Base-by-base conservation (phyloP, 495 filamentous ascomycete genomes). In the Annulohypoxylon stygium region DNA sequence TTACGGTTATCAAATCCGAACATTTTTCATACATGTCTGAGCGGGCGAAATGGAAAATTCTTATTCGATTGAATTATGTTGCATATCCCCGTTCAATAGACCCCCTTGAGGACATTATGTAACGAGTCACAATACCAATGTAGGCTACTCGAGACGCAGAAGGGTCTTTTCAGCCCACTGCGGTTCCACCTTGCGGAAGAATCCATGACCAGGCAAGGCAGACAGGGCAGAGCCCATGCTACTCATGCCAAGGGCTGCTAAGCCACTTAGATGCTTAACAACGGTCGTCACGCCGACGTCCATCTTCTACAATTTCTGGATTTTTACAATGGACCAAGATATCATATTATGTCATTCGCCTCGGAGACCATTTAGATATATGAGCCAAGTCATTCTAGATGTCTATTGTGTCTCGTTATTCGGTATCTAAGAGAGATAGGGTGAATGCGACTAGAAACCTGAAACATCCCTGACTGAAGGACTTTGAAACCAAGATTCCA, bases 161-260 rank as follows among this genome's bases (percentile, higher is more conserved):
- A 64, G 54, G 70, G 59, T 59, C 47, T 39, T 39, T 65, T 43
- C 51, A 53, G 68, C 54, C 26, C 25, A 47, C 45, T 39, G 39
- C 16, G 59, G 69, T 55, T 57, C 64, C 64, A 64, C 53, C 43
- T 37, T 57, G 34, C 59, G 47, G 61, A 66, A 69, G 18, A 41
- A 69, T 59, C 65, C 72, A 43, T 59, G 58, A 36, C 41, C 43
- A 53, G 23, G 37, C 36, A n/a, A 43, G 66, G 66, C 64, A 58
- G 30, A 50, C 55, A 58, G 50, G 70, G 64, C 51, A 57, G 47
- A 68, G 18, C 23, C 58, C 30, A 64, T 59, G 72, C 72, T 63
- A 70, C 16, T 45, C 30, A 64, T 53, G 72, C 72, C 67, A 75
- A 75, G 72, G 67, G 34, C 30, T 20, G 59, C 72, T 75, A 39